phyloP scores from a whole-genome alignment of 495 filamentous ascomycete species.

The Penicillium cinerascens region DNA sequence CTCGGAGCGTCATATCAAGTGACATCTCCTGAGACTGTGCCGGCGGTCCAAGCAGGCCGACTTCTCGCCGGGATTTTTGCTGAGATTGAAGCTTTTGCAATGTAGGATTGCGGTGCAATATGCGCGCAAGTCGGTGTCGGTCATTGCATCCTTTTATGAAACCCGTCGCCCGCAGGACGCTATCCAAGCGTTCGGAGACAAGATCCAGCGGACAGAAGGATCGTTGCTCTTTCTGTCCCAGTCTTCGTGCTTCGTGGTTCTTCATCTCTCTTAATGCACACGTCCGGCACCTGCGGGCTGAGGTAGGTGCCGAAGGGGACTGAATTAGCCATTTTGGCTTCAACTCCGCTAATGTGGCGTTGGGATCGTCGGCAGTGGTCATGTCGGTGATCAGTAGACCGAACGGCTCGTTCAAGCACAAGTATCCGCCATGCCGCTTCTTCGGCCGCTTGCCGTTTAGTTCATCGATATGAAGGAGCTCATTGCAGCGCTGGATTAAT shows the following conservation, averaged over 20 bases:
- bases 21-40: conserved; percentile 33
- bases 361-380: conserved; percentile 48
- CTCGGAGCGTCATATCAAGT: conserved; percentile 80
- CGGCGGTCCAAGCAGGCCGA: conserved; percentile 36
- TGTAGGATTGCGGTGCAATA: conserved; percentile 36
- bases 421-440: conserved; percentile 53
- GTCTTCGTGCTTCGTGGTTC: conserved; percentile 27
- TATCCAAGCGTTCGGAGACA: conserved; percentile 36
- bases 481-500: conserved; percentile 50
- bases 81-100: conserved; percentile 32
- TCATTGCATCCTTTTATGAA: conserved; percentile 39
- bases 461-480: conserved; percentile 40
- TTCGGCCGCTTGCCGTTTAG: conserved; percentile 30
- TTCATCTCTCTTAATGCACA: conserved; percentile 72
- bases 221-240: conserved; percentile 23
- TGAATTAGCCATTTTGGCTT: conserved; percentile 95
- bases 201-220: conserved; percentile 60
- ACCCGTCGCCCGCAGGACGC: conserved; percentile 35
- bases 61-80: conserved; percentile 33
- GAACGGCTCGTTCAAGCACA: conserved; percentile 54
- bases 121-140: conserved; percentile 30
- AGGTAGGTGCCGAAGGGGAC: conserved; percentile 72
- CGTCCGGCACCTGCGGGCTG: conserved; percentile 75
- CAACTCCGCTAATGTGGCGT: conserved; percentile 63
- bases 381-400: conserved; percentile 81